phyloP scores from a whole-genome alignment of 768 basidiomycete genomes.

The Phylloporus arenicola region DNA sequence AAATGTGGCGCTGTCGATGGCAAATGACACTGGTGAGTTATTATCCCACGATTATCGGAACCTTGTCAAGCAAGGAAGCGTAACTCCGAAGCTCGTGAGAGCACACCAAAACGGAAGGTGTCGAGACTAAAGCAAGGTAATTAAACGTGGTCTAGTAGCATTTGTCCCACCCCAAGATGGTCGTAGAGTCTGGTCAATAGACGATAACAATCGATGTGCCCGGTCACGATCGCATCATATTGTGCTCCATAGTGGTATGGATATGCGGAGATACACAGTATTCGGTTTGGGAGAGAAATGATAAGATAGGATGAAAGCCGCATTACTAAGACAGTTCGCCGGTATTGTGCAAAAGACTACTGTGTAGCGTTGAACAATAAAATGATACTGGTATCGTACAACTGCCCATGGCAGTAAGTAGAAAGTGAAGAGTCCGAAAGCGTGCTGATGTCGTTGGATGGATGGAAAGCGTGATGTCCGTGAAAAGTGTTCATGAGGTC shows the following conservation, averaged over 20 bases:
- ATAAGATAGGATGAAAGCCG: constrained; percentile 3
- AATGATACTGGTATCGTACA: not conserved
- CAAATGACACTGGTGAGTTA: no score
- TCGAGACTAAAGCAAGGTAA: no score
- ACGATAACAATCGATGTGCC: no score
- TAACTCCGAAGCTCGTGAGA: no score
- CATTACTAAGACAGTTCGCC: constrained; percentile 7
- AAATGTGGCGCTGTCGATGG: no score
- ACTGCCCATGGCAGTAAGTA: constrained; percentile 1
- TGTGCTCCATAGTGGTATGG: not conserved
- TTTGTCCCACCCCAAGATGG: no score
- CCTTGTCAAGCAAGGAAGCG: no score
- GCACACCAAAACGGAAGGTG: no score
- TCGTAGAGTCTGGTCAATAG: no score
- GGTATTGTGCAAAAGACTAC: constrained; percentile 3
- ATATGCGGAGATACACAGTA: not conserved
- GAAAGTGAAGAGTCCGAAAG: not conserved
- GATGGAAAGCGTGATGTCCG: not conserved
- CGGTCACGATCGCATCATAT: no score
- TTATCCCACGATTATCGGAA: no score
- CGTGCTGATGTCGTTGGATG: not conserved
- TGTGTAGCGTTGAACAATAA: not conserved
- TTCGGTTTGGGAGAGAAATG: not conserved
- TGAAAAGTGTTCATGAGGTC: constrained; percentile 1
- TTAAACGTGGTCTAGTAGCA: no score